Base-by-base conservation (phyloP, 1,139 yeast genomes). In the Debaryomyces psychrophilus region DNA sequence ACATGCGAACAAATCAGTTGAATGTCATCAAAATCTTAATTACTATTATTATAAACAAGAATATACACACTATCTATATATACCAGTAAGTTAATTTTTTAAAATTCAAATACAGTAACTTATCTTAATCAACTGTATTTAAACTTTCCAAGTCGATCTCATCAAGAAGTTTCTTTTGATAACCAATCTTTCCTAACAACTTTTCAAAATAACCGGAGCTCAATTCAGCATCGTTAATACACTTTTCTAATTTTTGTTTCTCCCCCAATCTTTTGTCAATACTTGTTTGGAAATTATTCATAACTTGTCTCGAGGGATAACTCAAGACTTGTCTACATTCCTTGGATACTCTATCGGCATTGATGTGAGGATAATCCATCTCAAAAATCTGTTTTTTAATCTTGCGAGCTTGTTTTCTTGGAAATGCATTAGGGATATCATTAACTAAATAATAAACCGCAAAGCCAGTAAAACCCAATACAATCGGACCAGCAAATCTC, bases 341-440 rank as follows among this genome's bases (percentile, higher is more conserved):
- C 55, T 81, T 82, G 0, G 96, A 75, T 8, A 93, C 81, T 50
- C 99, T 76, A 45, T 78, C 79, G 2, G 97, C 84, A 62, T 92
- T 92, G 37, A 74, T 62, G 56, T 87, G 95, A 8, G 87, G 83
- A 58, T 90, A 93, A 50, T 90, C 97, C 57, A 83, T 67, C 17
- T 77, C 81, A 31, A 74, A 70, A 31, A 93, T 72, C 57, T 86
- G 87, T 7, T 61, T 62, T 51, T 79, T 80, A 53, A 92, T 80
- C 64, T 87, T 90, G 45, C 77, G 73, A 0, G 95, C 90, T 50
- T 90, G 77, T 48, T 90, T 90, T 56, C 90, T 76, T 20, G 97
- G 95, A 57, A 89, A 81, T 0, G 98, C 96, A 56, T 87, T 81
- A 2, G 97, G 97, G 14, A 95, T 82, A 62, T 93, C 99, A 46